Evolutionary conservation across 805 yeast species (phyloP).

Genomic region (Lipomyces yamanashiensis): DNA sequence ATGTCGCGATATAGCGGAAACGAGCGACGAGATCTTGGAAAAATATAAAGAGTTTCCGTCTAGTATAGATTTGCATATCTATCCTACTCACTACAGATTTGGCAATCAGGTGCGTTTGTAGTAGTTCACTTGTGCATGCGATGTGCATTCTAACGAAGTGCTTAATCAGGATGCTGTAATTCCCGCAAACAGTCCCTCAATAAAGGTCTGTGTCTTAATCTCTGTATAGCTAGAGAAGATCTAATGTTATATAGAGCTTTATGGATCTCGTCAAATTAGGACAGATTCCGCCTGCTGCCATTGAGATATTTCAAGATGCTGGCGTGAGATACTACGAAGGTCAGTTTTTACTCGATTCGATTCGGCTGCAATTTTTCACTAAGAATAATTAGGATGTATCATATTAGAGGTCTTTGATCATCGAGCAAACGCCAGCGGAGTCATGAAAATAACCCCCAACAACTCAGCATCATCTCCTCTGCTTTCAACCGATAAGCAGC

Average conservation of each 20-base stretch:
- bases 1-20: slow-evolving; percentile 54
- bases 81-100: slow-evolving; percentile 87
- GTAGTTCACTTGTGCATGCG: not conserved
- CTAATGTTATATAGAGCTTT: slow-evolving; percentile 50
- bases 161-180: slow-evolving; percentile 68
- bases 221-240: not conserved
- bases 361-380: not conserved
- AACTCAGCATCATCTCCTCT: not conserved
- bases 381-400: slow-evolving; percentile 57
- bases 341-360: not conserved
- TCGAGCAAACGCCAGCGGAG: slow-evolving; percentile 51
- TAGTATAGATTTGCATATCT: slow-evolving; percentile 85
- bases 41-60: slow-evolving; percentile 80
- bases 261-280: slow-evolving; percentile 78
- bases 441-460: not conserved
- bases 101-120: slow-evolving; percentile 70
- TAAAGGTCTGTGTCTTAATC: slow-evolving; percentile 52
- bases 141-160: not conserved
- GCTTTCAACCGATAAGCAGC: not conserved
- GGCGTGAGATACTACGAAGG: slow-evolving; percentile 83
- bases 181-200: slow-evolving; percentile 75
- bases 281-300: slow-evolving; percentile 84
- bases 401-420: slow-evolving; percentile 88
- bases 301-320: slow-evolving; percentile 87
- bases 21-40: slow-evolving; percentile 70